Evolutionary conservation across 345 rosid species (phyloP), one percentile per base, ranked within the genome.

Genomic region (Salix suchowensis): DNA sequence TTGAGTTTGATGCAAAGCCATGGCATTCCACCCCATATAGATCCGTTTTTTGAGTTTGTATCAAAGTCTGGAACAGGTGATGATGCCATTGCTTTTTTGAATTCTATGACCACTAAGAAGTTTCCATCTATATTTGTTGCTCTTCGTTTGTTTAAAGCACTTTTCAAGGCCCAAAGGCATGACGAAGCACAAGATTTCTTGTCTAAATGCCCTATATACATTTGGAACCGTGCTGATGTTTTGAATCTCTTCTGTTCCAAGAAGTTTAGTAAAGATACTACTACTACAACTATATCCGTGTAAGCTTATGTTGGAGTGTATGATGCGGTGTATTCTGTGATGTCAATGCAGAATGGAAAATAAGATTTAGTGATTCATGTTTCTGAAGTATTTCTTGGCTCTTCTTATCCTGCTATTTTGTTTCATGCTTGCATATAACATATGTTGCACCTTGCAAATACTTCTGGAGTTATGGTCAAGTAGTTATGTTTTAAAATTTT

Each of bases 191-290:
- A 90, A 39, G 94, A 92, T 83, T 82, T 92, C 67, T 83, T 96
- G 79, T 84, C 91, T 37, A 78, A 85, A 69, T 92, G 94, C 79
- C 97, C 97, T 13, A 77, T 80, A 48, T 79, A 80, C 75, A 76
- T 94, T 79, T 94, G 97, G 34, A 87, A 87, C 85, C 83, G 88
- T 84, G 88, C 95, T 14, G 97, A 94, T 85, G 90, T 92, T 78
- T 82, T 92, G 83, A 85, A 89, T 86, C 92, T 96, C 82, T 94
- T 96, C 78, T 82, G 65, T 82, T 81, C 60, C 9, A 68, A 46
- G 46, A 72, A 78, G 60, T 40, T 46, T 50, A 48, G 37, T 50
- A 34, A 69, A 66, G 76, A 67, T 74, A 62, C 71, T 64, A 66
- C 79, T 68, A 73, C 87, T 42, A 39, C 83, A 73, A 48, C 79